phyloP scores from a whole-genome alignment of 2,329 filamentous ascomycete species.

The Neofusicoccum umdonicola region DNA sequence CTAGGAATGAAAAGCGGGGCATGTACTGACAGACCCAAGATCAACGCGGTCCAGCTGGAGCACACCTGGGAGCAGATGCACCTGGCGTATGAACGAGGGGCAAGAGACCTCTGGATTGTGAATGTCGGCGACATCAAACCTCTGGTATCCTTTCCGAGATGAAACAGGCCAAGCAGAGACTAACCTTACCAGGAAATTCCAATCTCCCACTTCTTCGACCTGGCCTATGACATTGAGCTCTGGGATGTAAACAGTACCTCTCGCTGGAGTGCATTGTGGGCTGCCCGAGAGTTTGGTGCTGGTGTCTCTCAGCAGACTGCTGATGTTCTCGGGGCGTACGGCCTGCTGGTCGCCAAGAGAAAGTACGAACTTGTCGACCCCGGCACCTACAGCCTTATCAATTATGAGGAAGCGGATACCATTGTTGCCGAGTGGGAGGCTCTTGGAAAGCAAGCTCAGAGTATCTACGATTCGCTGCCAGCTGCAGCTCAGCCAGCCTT shows the following conservation, averaged over 20 bases:
- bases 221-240: slow-evolving; percentile 62
- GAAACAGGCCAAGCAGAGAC: neutral
- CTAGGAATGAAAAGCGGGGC: neutral
- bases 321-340: slow-evolving; percentile 55
- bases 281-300: slow-evolving; percentile 56
- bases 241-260: slow-evolving; percentile 58
- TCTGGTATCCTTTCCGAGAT: slow-evolving; percentile 35
- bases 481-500: slow-evolving; percentile 55
- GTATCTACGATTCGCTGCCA: slow-evolving; percentile 55
- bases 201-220: slow-evolving; percentile 65
- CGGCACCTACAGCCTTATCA: slow-evolving; percentile 58
- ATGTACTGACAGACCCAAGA: slow-evolving; percentile 35
- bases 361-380: slow-evolving; percentile 64
- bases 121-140: slow-evolving; percentile 68
- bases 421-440: slow-evolving; percentile 56
- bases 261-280: slow-evolving; percentile 58
- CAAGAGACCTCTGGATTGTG: slow-evolving; percentile 63
- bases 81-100: slow-evolving; percentile 58
- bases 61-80: slow-evolving; percentile 67
- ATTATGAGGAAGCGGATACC: slow-evolving; percentile 63
- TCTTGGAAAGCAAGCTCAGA: slow-evolving; percentile 55
- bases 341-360: slow-evolving; percentile 55
- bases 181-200: slow-evolving; percentile 52
- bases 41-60: slow-evolving; percentile 64
- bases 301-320: slow-evolving; percentile 50